These are phyloP conservation scores for Candida mattraensis DNA, from an alignment of 805 yeast genomes.

Conservation along the genomic window DNA sequence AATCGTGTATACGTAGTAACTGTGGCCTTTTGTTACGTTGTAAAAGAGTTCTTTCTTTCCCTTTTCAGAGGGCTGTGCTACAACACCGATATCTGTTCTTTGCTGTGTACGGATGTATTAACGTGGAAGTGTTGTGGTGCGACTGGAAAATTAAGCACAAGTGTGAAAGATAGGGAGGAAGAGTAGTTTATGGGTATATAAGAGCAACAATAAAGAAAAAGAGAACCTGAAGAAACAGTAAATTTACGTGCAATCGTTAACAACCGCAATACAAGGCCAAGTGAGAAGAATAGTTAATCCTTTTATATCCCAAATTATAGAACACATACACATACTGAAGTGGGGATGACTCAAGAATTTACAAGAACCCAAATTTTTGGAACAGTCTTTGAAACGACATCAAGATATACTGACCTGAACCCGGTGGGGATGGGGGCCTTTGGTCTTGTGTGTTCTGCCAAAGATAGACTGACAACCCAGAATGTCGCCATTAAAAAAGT, in stretches of 20 bases:
- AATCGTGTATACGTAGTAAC: too few species aligned
- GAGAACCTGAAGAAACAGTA: slow-evolving; percentile 1
- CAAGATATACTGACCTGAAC: slow-evolving; percentile 83
- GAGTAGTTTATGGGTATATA: too few species aligned
- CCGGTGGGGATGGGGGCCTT: slow-evolving; percentile 99
- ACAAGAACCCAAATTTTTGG: slow-evolving; percentile 90
- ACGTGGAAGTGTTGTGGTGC: too few species aligned
- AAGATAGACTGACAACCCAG: slow-evolving; percentile 85
- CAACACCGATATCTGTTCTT: too few species aligned
- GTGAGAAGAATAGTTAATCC: slow-evolving; percentile 5
- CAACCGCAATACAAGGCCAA: too few species aligned
- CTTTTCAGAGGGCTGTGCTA: too few species aligned
- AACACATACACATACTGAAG: not conserved
- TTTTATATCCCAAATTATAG: slow-evolving; percentile 6
- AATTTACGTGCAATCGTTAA: slow-evolving; percentile 3
- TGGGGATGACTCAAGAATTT: slow-evolving; percentile 37
- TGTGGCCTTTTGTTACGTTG: too few species aligned
- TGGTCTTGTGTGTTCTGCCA: slow-evolving; percentile 95
- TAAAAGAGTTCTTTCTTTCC: too few species aligned
- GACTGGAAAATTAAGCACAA: too few species aligned
- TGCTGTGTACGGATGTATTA: too few species aligned
- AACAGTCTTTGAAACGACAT: slow-evolving; percentile 91
- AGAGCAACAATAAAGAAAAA: not conserved
- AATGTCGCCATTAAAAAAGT: slow-evolving; percentile 97
- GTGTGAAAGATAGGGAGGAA: too few species aligned